A percentile compares a stretch with the other conserved stretches of the same genome.
phyloP scores from a whole-genome alignment of 805 yeast species.

The Phaffomyces opuntiae region DNA sequence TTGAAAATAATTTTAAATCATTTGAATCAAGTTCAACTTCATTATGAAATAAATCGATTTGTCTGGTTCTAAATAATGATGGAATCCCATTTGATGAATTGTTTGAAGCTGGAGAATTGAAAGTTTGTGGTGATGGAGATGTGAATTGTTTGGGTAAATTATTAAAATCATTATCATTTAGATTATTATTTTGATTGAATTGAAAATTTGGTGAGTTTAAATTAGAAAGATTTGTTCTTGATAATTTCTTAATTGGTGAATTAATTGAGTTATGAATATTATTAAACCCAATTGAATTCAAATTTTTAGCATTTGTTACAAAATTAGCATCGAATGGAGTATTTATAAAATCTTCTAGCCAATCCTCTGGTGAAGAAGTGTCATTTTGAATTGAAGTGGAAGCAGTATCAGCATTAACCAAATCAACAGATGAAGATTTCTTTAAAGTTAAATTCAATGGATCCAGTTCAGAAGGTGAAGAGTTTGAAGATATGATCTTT shows the following conservation, averaged over 20 bases:
- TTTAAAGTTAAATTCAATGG: not conserved
- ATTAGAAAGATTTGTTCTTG: not conserved
- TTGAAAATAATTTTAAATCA: constrained; percentile 35
- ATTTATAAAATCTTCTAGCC: constrained; percentile 66
- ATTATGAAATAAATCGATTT: constrained; percentile 55
- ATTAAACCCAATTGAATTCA: constrained; percentile 52
- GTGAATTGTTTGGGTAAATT: not conserved
- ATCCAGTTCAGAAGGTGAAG: not conserved
- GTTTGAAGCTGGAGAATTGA: constrained; percentile 7
- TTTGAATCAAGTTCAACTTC: constrained; percentile 20
- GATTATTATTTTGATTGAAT: too few species aligned
- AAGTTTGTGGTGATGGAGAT: constrained; percentile 1
- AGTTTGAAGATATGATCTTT: not conserved
- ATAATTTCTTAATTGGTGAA: not conserved
- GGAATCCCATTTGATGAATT: constrained; percentile 38
- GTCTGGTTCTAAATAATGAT: constrained; percentile 56
- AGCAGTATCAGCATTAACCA: constrained; percentile 5
- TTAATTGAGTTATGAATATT: not conserved
- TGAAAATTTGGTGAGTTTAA: not conserved
- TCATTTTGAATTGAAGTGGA: constrained; percentile 18
- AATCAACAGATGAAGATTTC: not conserved
- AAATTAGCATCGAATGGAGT: constrained; percentile 59
- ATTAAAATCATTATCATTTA: not conserved
- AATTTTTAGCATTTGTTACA: constrained; percentile 32
- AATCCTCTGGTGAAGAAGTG: constrained; percentile 36